These are phyloP conservation scores for Allomyces macrogynus DNA, from an alignment of 192 early-diverging fungal species.

Conservation along the genomic window DNA sequence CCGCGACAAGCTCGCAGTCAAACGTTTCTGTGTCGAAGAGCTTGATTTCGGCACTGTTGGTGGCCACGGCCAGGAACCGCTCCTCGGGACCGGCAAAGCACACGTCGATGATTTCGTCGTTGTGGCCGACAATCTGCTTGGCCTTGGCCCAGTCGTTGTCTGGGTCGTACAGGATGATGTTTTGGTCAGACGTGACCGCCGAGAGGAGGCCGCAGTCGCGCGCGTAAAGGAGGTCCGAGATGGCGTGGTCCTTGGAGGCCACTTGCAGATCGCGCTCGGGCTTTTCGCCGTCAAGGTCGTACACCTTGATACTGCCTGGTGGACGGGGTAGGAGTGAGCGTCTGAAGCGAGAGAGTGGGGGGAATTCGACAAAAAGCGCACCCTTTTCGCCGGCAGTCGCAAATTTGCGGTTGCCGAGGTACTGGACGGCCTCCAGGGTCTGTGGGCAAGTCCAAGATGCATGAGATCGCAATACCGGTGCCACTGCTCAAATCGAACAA, in stretches of 20 bases:
- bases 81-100: slow-evolving; percentile 53
- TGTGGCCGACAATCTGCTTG: slow-evolving; percentile 83
- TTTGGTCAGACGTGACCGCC: slow-evolving; percentile 75
- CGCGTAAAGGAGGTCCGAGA: slow-evolving; percentile 35
- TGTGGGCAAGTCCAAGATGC: too few species aligned
- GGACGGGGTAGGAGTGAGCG: too few species aligned
- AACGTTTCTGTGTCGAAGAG: slow-evolving; percentile 58
- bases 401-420: too few species aligned
- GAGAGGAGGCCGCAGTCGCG: slow-evolving; percentile 19
- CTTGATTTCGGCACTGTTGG: slow-evolving; percentile 81
- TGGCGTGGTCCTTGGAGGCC: slow-evolving; percentile 53
- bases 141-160: slow-evolving; percentile 26
- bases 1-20: slow-evolving; percentile 70
- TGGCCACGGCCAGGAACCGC: slow-evolving; percentile 61
- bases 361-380: too few species aligned
- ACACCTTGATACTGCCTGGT: neutral
- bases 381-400: too few species aligned
- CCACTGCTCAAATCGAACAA: too few species aligned
- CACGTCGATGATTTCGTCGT: slow-evolving; percentile 86
- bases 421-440: too few species aligned
- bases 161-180: slow-evolving; percentile 58
- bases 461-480: too few species aligned
- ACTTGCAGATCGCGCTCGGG: slow-evolving; percentile 24
- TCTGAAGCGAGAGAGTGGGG: too few species aligned
- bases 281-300: too few species aligned